A percentile compares a stretch with the other conserved stretches of the same genome.
These are phyloP conservation scores for Citrus trifoliata DNA, from an alignment of 345 rosid genomes.

Conservation along the genomic window DNA sequence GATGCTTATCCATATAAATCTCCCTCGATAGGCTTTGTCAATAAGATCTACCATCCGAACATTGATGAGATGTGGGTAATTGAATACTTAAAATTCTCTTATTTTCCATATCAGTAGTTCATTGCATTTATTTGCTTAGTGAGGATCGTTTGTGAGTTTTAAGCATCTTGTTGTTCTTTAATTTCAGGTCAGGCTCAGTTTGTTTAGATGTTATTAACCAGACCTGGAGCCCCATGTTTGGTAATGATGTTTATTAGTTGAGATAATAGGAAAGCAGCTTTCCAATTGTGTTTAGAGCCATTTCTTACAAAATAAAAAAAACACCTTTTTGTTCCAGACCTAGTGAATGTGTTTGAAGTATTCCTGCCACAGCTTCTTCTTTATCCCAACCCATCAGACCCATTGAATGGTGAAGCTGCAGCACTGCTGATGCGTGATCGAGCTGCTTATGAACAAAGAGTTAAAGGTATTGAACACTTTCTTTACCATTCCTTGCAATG, in stretches of 20 bases:
- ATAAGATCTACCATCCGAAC: conserved; percentile 86
- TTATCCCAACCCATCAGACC: conserved; percentile 75
- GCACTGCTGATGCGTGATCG: conserved; percentile 62
- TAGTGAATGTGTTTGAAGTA: conserved; percentile 70
- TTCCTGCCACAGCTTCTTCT: conserved; percentile 78
- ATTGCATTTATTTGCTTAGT: conserved; percentile 3
- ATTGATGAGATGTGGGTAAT: conserved; percentile 61
- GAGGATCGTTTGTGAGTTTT: conserved; percentile 4
- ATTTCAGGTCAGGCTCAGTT: conserved; percentile 66
- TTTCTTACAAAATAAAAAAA: conserved; percentile 13
- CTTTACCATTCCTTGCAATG: not conserved
- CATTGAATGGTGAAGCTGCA: conserved; percentile 83
- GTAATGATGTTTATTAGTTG: conserved; percentile 24
- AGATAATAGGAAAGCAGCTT: not conserved
- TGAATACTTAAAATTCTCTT: not conserved
- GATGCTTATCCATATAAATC: conserved; percentile 87
- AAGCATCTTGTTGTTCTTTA: not conserved
- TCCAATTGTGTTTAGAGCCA: not conserved
- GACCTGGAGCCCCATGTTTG: conserved; percentile 74
- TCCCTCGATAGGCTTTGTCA: conserved; percentile 55
- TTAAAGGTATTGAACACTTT: conserved; percentile 4
- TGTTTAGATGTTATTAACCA: conserved; percentile 92
- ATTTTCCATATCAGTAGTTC: not conserved
- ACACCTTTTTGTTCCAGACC: conserved; percentile 40
- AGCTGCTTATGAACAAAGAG: conserved; percentile 53